Evolutionary conservation across 345 rosid species (phyloP).

Genomic region (Eucalyptus virginea): DNA sequence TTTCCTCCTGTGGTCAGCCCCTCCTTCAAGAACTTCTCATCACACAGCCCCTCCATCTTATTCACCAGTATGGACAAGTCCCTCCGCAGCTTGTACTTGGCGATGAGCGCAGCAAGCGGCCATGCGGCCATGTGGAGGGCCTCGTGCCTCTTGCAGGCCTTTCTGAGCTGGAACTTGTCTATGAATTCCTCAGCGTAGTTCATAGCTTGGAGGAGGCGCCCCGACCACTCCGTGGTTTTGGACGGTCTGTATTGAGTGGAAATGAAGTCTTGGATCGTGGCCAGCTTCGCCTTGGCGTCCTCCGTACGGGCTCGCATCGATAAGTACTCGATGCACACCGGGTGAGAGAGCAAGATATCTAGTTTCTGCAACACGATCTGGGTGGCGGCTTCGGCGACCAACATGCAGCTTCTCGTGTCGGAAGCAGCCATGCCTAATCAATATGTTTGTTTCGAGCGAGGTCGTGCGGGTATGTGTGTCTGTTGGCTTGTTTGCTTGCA

Average conservation of each 20-base stretch:
- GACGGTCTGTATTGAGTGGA: neutral
- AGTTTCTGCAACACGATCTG: neutral
- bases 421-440: neutral
- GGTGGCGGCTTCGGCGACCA: neutral
- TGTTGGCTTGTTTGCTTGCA: neutral
- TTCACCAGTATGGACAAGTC: neutral
- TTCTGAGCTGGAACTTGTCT: neutral
- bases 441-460: neutral
- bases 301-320: accelerated
- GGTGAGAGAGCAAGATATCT: neutral
- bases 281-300: neutral
- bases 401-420: accelerated
- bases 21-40: neutral
- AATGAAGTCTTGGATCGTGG: neutral
- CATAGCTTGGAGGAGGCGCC: neutral
- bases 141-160: neutral
- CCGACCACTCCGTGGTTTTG: neutral
- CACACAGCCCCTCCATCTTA: neutral
- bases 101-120: neutral
- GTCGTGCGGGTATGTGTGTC: accelerated
- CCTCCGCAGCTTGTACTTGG: neutral
- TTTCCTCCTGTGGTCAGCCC: too few relatives aligned
- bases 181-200: neutral
- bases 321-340: neutral
- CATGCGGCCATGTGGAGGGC: neutral